Conservation (phyloP, 352 stramenopile species). For the Globisporangium sylvaticum region DNA sequence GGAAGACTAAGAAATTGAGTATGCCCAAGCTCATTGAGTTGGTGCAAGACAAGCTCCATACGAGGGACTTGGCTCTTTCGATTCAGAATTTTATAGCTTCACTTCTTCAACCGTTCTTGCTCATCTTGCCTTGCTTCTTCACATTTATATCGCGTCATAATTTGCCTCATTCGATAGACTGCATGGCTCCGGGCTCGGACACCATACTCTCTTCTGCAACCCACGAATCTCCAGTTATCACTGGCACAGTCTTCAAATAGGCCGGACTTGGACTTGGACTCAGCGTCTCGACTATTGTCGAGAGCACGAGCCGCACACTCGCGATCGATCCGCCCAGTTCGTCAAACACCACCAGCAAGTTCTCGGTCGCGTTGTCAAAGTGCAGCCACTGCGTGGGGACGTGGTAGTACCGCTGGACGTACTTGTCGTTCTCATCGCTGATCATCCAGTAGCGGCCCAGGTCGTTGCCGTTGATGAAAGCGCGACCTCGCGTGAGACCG, state of each 20-base stretch:
- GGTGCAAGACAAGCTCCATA: too few species aligned
- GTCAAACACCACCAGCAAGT: conserved; percentile 62
- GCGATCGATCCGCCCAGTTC: conserved; percentile 46
- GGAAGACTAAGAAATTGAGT: too few species aligned
- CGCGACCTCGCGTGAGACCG: conserved; percentile 52
- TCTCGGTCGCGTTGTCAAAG: conserved; percentile 22
- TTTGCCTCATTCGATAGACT: too few species aligned
- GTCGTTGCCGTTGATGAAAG: conserved; percentile 64
- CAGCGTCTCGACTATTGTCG: conserved; percentile 32
- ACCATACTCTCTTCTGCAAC: background rate
- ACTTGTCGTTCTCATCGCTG: conserved; percentile 35
- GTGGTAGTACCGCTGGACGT: conserved; percentile 69
- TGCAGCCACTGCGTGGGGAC: conserved; percentile 55
- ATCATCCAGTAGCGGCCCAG: conserved; percentile 70
- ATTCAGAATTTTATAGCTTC: too few species aligned
- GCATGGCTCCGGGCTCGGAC: too few species aligned
- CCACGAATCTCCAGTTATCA: background rate
- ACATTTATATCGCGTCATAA: too few species aligned
- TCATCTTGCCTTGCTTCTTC: too few species aligned
- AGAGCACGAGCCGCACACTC: conserved; percentile 46
- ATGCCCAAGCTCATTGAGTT: too few species aligned
- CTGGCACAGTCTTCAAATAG: background rate
- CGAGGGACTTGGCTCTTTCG: too few species aligned
- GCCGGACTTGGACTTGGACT: background rate
- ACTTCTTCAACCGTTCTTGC: too few species aligned